phyloP scores from a whole-genome alignment of 768 basidiomycete genomes.

The Tulasnella sp. region DNA sequence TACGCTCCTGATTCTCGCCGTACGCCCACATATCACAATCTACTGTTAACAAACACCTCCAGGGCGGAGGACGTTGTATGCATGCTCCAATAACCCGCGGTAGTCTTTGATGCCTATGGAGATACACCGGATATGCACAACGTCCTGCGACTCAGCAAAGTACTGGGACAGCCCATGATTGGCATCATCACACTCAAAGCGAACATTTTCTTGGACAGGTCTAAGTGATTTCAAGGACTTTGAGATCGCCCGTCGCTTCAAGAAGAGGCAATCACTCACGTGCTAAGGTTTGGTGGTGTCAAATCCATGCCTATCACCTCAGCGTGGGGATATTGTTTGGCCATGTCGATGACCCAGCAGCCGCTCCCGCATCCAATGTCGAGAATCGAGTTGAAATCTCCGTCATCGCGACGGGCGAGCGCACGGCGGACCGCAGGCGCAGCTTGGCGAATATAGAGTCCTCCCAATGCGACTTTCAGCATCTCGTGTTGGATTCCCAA shows the following conservation, averaged over 20 bases:
- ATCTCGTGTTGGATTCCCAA: slow-evolving; percentile 19
- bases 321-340: neutral
- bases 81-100: neutral
- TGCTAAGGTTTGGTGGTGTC: neutral
- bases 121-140: slow-evolving; percentile 15
- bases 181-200: slow-evolving; percentile 8
- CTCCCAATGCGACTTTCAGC: slow-evolving; percentile 10
- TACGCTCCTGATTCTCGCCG: slow-evolving; percentile 9
- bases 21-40: slow-evolving; percentile 8
- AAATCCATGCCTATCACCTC: slow-evolving; percentile 7
- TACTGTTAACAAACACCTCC: slow-evolving; percentile 3
- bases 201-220: neutral
- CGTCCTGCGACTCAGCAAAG: neutral
- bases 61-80: neutral
- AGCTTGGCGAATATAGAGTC: slow-evolving; percentile 11
- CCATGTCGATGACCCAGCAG: slow-evolving; percentile 18
- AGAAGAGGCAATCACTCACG: neutral
- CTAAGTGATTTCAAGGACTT: neutral
- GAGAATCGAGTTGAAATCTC: neutral
- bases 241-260: neutral
- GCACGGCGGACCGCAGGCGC: slow-evolving; percentile 7
- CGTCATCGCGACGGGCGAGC: neutral
- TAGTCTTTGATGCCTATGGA: neutral
- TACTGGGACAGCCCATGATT: neutral
- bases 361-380: slow-evolving; percentile 17